Percentiles rank a stretch among this genome's conserved stretches.
These are phyloP conservation scores for Phytophthora pisi DNA, from an alignment of 352 stramenopile genomes.

Conservation along the genomic window DNA sequence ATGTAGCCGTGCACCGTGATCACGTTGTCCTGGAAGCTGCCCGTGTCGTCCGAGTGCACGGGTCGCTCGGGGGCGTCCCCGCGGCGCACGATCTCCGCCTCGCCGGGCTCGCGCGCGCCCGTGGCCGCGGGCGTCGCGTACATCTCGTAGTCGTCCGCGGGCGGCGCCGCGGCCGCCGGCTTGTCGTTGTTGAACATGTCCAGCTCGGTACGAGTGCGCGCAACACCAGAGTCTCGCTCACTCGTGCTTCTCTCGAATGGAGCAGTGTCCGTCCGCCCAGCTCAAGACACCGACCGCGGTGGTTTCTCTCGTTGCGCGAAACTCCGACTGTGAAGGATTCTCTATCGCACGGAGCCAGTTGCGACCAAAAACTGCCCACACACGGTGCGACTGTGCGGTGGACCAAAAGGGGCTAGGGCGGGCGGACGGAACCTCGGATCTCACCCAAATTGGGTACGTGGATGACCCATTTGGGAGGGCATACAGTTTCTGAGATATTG, in stretches of 20 bases:
- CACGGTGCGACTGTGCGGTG: not conserved
- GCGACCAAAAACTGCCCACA: not conserved
- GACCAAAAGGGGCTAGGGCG: not conserved
- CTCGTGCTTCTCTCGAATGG: slow-evolving; percentile 48
- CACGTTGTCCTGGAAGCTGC: slow-evolving; percentile 76
- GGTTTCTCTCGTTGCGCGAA: slow-evolving; percentile 33
- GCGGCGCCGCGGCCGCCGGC: slow-evolving; percentile 32
- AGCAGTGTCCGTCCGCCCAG: not conserved
- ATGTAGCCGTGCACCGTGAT: slow-evolving; percentile 90
- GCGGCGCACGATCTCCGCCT: slow-evolving; percentile 67
- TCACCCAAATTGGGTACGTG: not conserved
- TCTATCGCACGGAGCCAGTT: not conserved
- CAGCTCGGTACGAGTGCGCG: slow-evolving; percentile 18
- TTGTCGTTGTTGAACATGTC: slow-evolving; percentile 67
- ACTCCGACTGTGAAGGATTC: slow-evolving; percentile 19
- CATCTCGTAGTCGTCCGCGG: slow-evolving; percentile 63
- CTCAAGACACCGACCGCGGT: slow-evolving; percentile 7
- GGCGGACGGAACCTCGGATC: slow-evolving; percentile 1
- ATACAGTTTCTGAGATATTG: not conserved
- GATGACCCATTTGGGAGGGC: not conserved
- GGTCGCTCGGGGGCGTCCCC: slow-evolving; percentile 30
- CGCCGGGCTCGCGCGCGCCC: slow-evolving; percentile 39
- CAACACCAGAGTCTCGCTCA: slow-evolving; percentile 21
- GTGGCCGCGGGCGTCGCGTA: slow-evolving; percentile 66
- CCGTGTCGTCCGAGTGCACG: slow-evolving; percentile 38